Conservation (phyloP, 164 flowering plant species). For the Stephania cephalantha region DNA sequence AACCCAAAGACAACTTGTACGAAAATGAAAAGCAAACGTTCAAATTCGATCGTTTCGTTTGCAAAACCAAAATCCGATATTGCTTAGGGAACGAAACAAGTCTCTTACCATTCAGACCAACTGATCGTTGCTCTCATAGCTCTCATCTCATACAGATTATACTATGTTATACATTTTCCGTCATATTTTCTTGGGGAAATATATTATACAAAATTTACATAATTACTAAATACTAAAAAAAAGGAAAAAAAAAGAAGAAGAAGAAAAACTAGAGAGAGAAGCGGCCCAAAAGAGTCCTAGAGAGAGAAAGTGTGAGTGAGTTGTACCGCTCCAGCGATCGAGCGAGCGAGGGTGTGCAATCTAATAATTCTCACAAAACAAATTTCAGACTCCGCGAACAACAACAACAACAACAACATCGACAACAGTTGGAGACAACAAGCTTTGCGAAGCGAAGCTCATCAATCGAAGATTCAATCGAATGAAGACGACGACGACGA, state of each 20-base stretch:
- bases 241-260: background rate
- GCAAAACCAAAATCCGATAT: too few species aligned
- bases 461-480: background rate
- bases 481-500: background rate
- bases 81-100: too few species aligned
- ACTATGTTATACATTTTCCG: too few species aligned
- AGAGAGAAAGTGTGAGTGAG: conserved; percentile 15
- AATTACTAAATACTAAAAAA: background rate
- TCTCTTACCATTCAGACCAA: too few species aligned
- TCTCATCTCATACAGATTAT: too few species aligned
- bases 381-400: background rate
- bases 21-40: too few species aligned
- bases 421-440: conserved; percentile 13
- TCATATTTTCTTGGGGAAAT: too few species aligned
- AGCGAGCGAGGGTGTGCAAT: conserved; percentile 18
- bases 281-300: background rate
- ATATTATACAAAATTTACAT: too few species aligned
- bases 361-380: conserved; percentile 18
- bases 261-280: conserved; percentile 12
- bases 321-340: conserved; percentile 23
- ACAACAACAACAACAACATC: background rate
- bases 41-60: too few species aligned
- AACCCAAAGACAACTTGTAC: too few species aligned
- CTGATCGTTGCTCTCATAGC: too few species aligned
- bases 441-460: conserved; percentile 10